Base-by-base conservation (phyloP, 495 filamentous ascomycete genomes). In the Polyplosphaeria fusca region DNA sequence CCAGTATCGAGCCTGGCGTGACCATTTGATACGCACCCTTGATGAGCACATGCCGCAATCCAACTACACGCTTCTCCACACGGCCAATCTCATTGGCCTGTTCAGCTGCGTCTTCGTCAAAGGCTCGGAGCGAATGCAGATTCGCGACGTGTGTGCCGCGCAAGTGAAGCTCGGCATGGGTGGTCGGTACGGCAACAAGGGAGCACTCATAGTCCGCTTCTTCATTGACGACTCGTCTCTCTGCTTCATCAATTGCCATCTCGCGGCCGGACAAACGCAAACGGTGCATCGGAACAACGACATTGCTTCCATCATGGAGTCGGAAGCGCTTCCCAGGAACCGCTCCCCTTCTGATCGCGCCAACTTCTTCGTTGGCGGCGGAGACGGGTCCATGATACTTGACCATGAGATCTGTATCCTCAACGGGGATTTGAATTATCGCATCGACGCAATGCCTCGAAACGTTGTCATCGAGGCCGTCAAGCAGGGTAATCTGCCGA, bases 351-450 rank as follows among this genome's bases (percentile, higher is more conserved):
- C 54, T 30, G 69, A 77, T 7, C 82, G 86, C 14, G 75, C 84
- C 25, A 84, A 95, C 67, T 86, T 85, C 59, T 98, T 86, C 66
- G 81, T 89, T 12, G 86, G 88, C 23, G 93, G 93, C 28, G 93
- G 93, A 14, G 93, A 98, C 66, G 93, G 93, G 9, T 86, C 85
- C 20, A 94, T 97, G 91, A 87, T 98, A 45, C 80, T 96, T 46
- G 93, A 98, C 63, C 92, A 98, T 64, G 93, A 98, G 70, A 85
- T 97, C 18, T 98, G 93, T 66, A 84, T 98, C 46, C 72, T 96
- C 18, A 96, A 97, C 67, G 93, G 93, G 16, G 93, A 98, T 67
- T 81, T 98, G 39, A 98, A 98, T 70, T 98, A 98, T 72, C 91
- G 93, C 37, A 97, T 98, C 65, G 93, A 98, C 70, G 86, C 90